Base-by-base conservation (phyloP, 805 yeast genomes). In the Saccharomycopsis microspora region DNA sequence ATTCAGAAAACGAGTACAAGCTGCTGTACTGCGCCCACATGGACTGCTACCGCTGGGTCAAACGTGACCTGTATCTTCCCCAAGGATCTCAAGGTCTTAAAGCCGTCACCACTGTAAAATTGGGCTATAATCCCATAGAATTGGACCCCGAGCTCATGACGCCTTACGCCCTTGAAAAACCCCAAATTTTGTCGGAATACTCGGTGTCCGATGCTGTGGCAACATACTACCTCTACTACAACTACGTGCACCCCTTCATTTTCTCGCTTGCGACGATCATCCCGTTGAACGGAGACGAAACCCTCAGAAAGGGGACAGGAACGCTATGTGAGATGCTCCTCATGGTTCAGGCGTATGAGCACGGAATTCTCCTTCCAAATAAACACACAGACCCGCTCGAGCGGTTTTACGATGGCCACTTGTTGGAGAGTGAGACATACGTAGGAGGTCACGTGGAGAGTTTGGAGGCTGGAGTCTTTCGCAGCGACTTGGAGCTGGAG, bases 121-220 rank as follows among this genome's bases (percentile, higher is more conserved):
- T 93, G 48, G 98, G 98, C 5, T 93, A 93, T 59, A 88, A 90
- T 59, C 99, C 99, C 4, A 81, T 89, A 10, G 98, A 93, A 64
- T 70, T 93, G 50, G 98, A 93, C 57, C 99, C 99, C 0, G 99
- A 93, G 64, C 68, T 89, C 44, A 93, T 93, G 99, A 88, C 97
- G 0, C 97, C 97, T 0, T 93, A 90, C 63, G 99, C 99, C 3
- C 78, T 82, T 55, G 96, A 89, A 58, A 78, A 83, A 57, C 98
- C 99, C 1, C 97, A 93, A 59, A 67, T 82, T 3, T 65, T 93
- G 45, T 87, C 98, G 0, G 98, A 94, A 61, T 93, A 93, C 64
- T 94, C 98, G 0, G 99, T 93, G 31, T 94, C 98, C 49, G 99
- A 93, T 72, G 99, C 99, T 8, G 98, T 94, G 38, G 98, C 98